Conservation (phyloP, 2,329 filamentous ascomycete species). For the Coniella lustricola region DNA sequence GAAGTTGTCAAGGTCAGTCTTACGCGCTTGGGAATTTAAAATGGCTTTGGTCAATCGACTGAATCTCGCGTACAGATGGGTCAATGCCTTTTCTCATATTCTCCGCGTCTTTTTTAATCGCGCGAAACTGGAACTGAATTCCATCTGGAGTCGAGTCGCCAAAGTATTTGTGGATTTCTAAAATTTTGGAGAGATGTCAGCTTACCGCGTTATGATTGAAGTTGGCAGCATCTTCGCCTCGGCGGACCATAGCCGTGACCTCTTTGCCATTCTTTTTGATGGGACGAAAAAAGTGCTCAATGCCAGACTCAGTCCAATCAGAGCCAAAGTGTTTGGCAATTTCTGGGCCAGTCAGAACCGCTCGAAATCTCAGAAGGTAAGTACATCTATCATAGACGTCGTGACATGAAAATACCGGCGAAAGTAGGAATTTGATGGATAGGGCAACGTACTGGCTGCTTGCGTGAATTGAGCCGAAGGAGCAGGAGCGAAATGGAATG, state of each 20-base stretch:
- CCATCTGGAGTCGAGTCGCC: conserved; percentile 51
- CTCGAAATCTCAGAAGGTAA: conserved; percentile 7
- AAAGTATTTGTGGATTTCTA: conserved; percentile 54
- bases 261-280: conserved; percentile 35
- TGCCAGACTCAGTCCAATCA: conserved; percentile 38
- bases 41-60: too few species aligned
- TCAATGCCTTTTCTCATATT: conserved; percentile 26
- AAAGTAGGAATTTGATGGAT: background rate
- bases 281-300: conserved; percentile 46
- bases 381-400: background rate
- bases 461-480: too few species aligned
- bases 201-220: conserved; percentile 24
- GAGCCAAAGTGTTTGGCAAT: conserved; percentile 41
- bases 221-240: conserved; percentile 36
- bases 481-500: background rate
- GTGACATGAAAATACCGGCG: background rate
- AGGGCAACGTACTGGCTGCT: background rate
- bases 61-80: too few species aligned
- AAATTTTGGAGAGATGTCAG: conserved; percentile 9
- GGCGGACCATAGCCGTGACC: conserved; percentile 28
- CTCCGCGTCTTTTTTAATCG: conserved; percentile 47
- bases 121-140: conserved; percentile 54
- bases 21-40: too few species aligned
- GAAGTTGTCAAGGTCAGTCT: too few species aligned
- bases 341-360: conserved; percentile 28